Evolutionary conservation across 768 basidiomycete species (phyloP).

Genomic region (Hygrocybe punicea): DNA sequence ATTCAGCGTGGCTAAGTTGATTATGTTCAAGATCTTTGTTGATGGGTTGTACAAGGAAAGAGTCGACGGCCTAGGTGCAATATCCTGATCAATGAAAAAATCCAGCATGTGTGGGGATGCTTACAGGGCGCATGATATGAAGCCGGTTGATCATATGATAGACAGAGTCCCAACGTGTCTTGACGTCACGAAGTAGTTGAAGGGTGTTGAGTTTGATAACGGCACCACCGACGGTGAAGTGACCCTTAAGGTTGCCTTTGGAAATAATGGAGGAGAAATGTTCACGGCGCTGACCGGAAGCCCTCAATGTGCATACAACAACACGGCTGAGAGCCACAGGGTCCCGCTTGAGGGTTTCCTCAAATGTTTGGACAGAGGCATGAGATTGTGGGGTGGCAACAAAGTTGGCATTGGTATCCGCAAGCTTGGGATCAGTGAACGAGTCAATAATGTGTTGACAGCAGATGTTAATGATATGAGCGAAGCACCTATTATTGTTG

Average conservation of each 20-base stretch:
- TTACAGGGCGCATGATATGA: conserved; percentile 11
- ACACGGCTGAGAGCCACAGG: background rate
- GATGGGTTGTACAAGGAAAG: conserved; percentile 2
- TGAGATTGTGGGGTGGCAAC: background rate
- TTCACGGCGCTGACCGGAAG: conserved; percentile 8
- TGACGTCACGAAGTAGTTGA: conserved; percentile 13
- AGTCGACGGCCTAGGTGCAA: conserved; percentile 5
- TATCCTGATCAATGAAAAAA: too few relatives aligned
- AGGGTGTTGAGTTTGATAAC: background rate
- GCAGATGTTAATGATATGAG: conserved; percentile 20
- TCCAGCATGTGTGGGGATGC: background rate
- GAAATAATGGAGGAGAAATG: background rate
- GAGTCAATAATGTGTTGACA: conserved; percentile 9
- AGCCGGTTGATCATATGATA: conserved; percentile 15
- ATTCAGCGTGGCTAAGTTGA: conserved; percentile 8
- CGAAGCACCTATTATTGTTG: conserved; percentile 20
- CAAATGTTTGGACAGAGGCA: background rate
- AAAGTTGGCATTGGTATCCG: background rate
- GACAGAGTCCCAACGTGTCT: conserved; percentile 13
- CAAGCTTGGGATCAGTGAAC: conserved; percentile 3
- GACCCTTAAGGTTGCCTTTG: background rate
- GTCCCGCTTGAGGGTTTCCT: background rate
- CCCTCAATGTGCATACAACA: conserved; percentile 5
- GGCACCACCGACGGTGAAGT: background rate
- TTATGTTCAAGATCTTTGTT: conserved; percentile 6